Base-by-base conservation (phyloP, 208 protist species). In the Vickermania ingenoplastis region DNA sequence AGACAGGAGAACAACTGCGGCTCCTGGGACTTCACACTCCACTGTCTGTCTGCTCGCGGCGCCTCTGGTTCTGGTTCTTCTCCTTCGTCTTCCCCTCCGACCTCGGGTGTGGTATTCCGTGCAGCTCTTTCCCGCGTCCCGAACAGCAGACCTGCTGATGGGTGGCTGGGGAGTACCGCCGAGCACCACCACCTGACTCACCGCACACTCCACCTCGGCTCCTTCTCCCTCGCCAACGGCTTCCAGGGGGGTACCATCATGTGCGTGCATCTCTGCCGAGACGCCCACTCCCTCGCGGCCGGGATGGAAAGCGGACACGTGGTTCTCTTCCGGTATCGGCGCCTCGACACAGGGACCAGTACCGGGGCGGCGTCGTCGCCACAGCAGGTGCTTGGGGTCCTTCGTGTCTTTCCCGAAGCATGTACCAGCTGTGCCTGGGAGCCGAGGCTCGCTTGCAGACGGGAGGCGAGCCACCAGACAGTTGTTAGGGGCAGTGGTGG, bases 161-260 rank as follows among this genome's bases (percentile, higher is more conserved):
- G n/a, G n/a, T n/a, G n/a, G n/a, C n/a, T n/a, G n/a, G n/a, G n/a
- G n/a, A n/a, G n/a, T n/a, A n/a, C n/a, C n/a, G n/a, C n/a, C n/a
- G n/a, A n/a, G n/a, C n/a, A n/a, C n/a, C n/a, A n/a, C n/a, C n/a
- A n/a, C n/a, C n/a, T n/a, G n/a, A n/a, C n/a, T n/a, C n/a, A n/a
- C n/a, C n/a, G n/a, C n/a, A n/a, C n/a, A n/a, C 25, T 48, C 0
- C 68, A 57, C 30, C 30, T 64, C 2, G 52, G 64, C 48, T 67
- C 63, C 36, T 91, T 85, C 53, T 77, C 75, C 28, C 64, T 68
- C 0, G 70, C 71, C 53, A 58, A 50, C 17, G 55, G 28, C n/a
- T 72, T 85, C 31, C 87, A 93, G 54, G 77, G 76, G 29, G 86
- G 86, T n/a, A 76, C 52, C 0, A 83, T 90, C n/a, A 90, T 93